These are phyloP conservation scores for Pseudogymnoascus sp. DNA, from an alignment of 2,329 filamentous ascomycete species.

Conservation along the genomic window DNA sequence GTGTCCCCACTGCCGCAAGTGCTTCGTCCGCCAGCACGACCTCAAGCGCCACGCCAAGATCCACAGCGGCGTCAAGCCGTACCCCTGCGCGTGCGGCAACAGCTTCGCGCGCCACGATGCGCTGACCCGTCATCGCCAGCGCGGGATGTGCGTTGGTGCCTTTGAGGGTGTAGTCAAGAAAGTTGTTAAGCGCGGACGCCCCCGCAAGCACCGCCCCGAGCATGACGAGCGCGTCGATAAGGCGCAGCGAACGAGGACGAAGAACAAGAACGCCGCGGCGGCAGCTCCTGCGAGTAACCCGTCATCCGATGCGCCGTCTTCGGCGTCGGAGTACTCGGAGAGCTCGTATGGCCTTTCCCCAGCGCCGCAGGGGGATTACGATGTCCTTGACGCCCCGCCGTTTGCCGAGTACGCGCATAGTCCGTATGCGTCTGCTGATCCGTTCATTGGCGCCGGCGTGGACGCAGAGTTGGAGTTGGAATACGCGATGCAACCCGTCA, in stretches of 20 bases:
- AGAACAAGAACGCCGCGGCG: conserved; percentile 38
- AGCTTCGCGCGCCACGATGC: conserved; percentile 94
- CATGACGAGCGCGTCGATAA: conserved; percentile 46
- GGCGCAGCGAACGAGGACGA: conserved; percentile 46
- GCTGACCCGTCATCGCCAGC: conserved; percentile 84
- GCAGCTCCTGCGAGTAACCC: not conserved
- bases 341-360: conserved; percentile 50
- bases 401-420: conserved; percentile 32
- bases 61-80: conserved; percentile 91
- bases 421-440: conserved; percentile 25
- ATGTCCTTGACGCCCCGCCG: conserved; percentile 30
- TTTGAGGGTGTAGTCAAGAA: conserved; percentile 74
- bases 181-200: conserved; percentile 58
- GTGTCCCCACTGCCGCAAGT: conserved; percentile 88
- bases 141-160: conserved; percentile 92
- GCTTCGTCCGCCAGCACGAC: conserved; percentile 94
- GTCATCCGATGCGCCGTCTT: conserved; percentile 32
- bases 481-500: conserved; percentile 16
- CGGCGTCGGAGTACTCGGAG: conserved; percentile 50
- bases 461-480: conserved; percentile 22
- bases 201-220: conserved; percentile 54
- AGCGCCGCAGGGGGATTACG: conserved; percentile 35
- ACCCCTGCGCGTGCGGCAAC: conserved; percentile 89
- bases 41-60: conserved; percentile 97
- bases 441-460: conserved; percentile 34